Percentiles rank a stretch among this genome's conserved stretches.
These are phyloP conservation scores for Phialemonium atrogriseum DNA, from an alignment of 2,329 filamentous ascomycete genomes.

Conservation along the genomic window DNA sequence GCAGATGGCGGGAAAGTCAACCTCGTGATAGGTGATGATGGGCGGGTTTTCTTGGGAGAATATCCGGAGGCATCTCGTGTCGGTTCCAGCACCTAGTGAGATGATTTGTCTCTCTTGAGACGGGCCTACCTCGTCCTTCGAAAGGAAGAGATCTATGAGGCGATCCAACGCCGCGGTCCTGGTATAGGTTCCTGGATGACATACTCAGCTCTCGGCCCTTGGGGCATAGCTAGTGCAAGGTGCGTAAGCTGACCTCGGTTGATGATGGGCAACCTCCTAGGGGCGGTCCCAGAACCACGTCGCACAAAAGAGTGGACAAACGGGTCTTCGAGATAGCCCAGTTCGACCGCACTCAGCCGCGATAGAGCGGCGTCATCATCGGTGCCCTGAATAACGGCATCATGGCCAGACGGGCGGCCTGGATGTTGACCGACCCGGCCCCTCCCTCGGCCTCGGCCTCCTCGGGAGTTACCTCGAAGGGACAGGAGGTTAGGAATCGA, in stretches of 20 bases:
- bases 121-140: constrained; percentile 18
- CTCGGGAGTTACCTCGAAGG: constrained; percentile 31
- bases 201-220: constrained; percentile 70
- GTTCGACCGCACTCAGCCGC: constrained; percentile 75
- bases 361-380: constrained; percentile 88
- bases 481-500: constrained; percentile 72
- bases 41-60: constrained; percentile 34
- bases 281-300: constrained; percentile 31
- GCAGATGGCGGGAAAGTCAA: constrained; percentile 79
- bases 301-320: constrained; percentile 67
- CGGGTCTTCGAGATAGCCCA: constrained; percentile 76
- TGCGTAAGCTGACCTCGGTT: constrained; percentile 62
- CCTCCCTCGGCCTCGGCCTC: constrained; percentile 25
- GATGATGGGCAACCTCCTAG: constrained; percentile 77
- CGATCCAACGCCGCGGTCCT: constrained; percentile 76
- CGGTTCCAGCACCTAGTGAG: constrained; percentile 87
- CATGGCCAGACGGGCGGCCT: constrained; percentile 35
- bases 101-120: constrained; percentile 64
- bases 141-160: constrained; percentile 66
- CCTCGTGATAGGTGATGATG: constrained; percentile 72
- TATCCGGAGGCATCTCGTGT: constrained; percentile 79
- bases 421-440: constrained; percentile 11
- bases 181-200: constrained; percentile 71
- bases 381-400: constrained; percentile 76
- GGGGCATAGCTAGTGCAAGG: too few relatives aligned